A percentile compares a stretch with the other conserved stretches of the same genome.
Evolutionary conservation across 495 filamentous ascomycete species (phyloP).

Genomic region (Lindgomyces ingoldianus): DNA sequence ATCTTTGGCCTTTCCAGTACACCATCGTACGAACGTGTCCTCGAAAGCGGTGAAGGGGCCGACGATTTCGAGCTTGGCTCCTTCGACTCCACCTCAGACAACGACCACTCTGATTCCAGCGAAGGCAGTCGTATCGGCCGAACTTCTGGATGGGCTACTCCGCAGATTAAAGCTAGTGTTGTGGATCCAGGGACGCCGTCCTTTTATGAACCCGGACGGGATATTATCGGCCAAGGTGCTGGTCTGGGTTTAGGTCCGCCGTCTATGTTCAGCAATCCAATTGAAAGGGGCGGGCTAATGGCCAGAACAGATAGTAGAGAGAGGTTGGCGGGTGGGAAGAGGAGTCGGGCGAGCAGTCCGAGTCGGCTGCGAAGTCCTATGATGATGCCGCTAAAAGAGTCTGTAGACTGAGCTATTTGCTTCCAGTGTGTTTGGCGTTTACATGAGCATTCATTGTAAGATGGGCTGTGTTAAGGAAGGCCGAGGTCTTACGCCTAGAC

Average conservation of each 20-base stretch:
- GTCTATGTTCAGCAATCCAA: constrained; percentile 48
- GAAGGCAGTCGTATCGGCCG: constrained; percentile 55
- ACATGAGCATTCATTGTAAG: neutral
- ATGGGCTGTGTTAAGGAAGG: too few species aligned
- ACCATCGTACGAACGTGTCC: constrained; percentile 74
- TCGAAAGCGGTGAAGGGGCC: constrained; percentile 70
- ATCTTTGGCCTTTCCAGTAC: constrained; percentile 59
- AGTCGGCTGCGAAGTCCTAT: constrained; percentile 46
- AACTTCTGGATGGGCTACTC: constrained; percentile 65
- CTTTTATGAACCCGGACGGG: constrained; percentile 43
- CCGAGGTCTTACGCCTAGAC: too few species aligned
- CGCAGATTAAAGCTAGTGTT: constrained; percentile 61
- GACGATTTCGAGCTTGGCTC: constrained; percentile 50
- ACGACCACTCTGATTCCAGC: constrained; percentile 53
- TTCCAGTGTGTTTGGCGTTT: neutral
- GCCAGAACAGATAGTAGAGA: constrained; percentile 81
- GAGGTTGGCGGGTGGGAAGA: constrained; percentile 56
- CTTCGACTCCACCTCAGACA: constrained; percentile 46
- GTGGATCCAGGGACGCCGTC: constrained; percentile 57
- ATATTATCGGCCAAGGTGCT: constrained; percentile 30
- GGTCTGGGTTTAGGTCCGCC: constrained; percentile 36
- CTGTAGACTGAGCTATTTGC: neutral
- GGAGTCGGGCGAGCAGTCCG: constrained; percentile 65
- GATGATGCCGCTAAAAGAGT: constrained; percentile 22
- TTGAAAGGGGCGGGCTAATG: constrained; percentile 73